Conservation (phyloP, 2,329 filamentous ascomycete species). For the Fusarium sp. region DNA sequence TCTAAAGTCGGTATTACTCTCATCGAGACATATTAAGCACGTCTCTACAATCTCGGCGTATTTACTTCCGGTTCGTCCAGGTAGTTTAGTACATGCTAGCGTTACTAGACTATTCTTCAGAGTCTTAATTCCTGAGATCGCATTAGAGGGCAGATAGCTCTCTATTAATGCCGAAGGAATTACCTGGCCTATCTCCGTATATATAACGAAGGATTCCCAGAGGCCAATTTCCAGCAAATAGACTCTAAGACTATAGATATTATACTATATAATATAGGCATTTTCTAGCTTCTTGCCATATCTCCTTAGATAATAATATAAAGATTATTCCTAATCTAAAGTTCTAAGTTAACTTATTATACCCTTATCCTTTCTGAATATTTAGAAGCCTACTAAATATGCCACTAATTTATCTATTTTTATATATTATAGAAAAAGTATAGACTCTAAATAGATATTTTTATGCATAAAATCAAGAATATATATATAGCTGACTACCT, state of each 20-base stretch:
- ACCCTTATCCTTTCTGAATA: not conserved
- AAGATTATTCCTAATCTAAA: not conserved
- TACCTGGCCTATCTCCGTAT: not conserved
- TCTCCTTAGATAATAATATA: not conserved
- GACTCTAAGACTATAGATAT: not conserved
- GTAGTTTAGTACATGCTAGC: not conserved
- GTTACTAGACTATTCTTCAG: not conserved
- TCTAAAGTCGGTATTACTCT: not conserved
- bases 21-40: not conserved
- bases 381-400: not conserved
- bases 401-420: not conserved
- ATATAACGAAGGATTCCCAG: not conserved
- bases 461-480: not conserved
- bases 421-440: not conserved
- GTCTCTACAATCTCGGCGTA: not conserved
- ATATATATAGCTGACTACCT: not conserved
- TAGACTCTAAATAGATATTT: not conserved
- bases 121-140: not conserved
- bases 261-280: not conserved
- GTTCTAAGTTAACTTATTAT: not conserved
- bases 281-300: not conserved
- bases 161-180: no score
- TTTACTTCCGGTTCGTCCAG: not conserved
- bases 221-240: not conserved
- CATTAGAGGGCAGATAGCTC: not conserved